Base-by-base conservation (phyloP, 371 early-diverging fungal genomes). In the Encephalitozoon romaleae region DNA sequence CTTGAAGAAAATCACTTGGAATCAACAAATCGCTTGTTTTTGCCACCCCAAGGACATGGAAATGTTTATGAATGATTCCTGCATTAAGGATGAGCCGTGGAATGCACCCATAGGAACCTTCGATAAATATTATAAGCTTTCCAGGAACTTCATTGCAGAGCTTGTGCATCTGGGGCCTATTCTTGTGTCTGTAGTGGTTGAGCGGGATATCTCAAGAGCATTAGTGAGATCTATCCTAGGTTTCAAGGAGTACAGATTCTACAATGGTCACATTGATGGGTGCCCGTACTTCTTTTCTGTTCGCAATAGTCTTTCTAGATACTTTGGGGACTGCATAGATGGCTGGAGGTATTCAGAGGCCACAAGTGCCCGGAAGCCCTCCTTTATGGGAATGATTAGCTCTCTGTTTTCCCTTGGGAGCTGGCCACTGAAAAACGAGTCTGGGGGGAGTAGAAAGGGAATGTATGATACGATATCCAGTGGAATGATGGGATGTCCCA, bases 1-100 rank as follows among this genome's bases (percentile, higher is more conserved):
- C 49, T 21, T 3, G 8, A 34, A 34, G 49, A 15, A 47, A 47
- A 47, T 18, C 18, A 47, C 18, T 18, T 8, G 21, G 49, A 34
- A 59, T 59, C 59, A 59, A 59, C 59, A 59, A 59, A 59, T 59
- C 34, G 59, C 59, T 34, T 59, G 59, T 34, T 59, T 59, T 59
- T 34, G 59, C 34, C 34, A 59, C n/a, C 59, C 59, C 59, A 34
- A 28, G 28, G 59, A n/a, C 18, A 59, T 34, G 38, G 59, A 32
- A 21, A 59, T 34, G 12, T 30, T 38, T 59, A 34, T 6, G 5
- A 38, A 34, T 59, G 38, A 28, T 28, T 18, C 38, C 28, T 30
- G 11, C n/a, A 11, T n/a, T n/a, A 18, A 59, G 59, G 59, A 59
- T n/a, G 21, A 11, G 34, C 11, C n/a, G 15, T n/a, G 30, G 34